Evolutionary conservation across 2,329 filamentous ascomycete genomes (phyloP).

Genomic region (Teratosphaeria destructans): DNA sequence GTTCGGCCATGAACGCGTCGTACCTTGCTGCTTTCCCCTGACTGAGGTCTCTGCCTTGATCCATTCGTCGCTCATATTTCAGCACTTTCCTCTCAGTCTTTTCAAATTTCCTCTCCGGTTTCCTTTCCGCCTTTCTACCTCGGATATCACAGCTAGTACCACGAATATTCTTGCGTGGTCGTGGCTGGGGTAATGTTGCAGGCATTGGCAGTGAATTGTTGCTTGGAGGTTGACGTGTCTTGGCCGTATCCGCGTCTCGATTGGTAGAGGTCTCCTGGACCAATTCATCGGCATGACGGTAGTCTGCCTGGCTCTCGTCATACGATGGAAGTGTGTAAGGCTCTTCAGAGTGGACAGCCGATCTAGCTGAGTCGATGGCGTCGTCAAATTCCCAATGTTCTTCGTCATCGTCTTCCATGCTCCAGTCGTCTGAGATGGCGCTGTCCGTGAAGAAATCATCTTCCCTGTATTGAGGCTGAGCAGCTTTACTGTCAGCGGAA

Average conservation of each 20-base stretch:
- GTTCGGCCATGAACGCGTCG: constrained; percentile 3
- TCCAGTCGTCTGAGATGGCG: constrained; percentile 4
- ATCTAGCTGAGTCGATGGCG: constrained; percentile 6
- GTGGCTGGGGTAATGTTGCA: no score
- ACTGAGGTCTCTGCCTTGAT: constrained; percentile 2
- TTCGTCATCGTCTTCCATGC: constrained; percentile 21
- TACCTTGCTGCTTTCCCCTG: constrained; percentile 1
- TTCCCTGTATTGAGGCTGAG: constrained; percentile 3
- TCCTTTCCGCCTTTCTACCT: no score
- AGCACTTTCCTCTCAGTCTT: constrained; percentile 3
- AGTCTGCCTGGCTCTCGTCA: constrained; percentile 14
- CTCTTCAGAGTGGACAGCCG: constrained; percentile 4
- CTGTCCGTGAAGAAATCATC: neutral
- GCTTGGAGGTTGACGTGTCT: neutral
- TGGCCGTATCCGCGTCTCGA: neutral
- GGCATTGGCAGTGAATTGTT: no score
- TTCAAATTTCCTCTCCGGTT: constrained; percentile 6
- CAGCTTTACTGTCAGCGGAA: constrained; percentile 6
- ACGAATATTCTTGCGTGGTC: no score
- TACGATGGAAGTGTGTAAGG: constrained; percentile 14
- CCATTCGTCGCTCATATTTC: constrained; percentile 4
- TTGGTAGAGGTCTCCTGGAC: constrained; percentile 14
- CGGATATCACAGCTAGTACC: no score
- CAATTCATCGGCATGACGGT: constrained; percentile 12
- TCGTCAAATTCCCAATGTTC: constrained; percentile 24